Evolutionary conservation across 2,329 filamentous ascomycete species (phyloP).

Genomic region (Botrytis byssoidea): DNA sequence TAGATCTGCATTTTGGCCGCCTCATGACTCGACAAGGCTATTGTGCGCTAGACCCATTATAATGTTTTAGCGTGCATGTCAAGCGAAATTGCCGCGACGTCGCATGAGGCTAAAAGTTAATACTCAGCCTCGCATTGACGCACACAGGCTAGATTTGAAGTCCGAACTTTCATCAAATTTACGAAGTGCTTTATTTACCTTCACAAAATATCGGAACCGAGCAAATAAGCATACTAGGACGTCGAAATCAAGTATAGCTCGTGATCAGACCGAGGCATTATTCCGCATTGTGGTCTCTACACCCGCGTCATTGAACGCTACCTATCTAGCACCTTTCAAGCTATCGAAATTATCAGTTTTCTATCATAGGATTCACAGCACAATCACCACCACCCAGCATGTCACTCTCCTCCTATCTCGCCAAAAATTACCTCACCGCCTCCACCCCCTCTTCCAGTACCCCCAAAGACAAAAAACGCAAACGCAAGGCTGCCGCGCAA

Average conservation of each 20-base stretch:
- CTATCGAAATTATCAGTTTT: background rate
- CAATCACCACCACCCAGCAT: constrained; percentile 43
- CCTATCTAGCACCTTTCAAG: background rate
- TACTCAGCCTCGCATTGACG: constrained; percentile 16
- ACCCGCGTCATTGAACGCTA: background rate
- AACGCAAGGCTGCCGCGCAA: constrained; percentile 53
- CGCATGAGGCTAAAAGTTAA: background rate
- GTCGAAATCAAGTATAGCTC: background rate
- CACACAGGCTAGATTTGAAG: background rate
- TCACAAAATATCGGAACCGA: background rate
- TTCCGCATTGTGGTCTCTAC: background rate
- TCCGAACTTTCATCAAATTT: background rate
- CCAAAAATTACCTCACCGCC: constrained; percentile 82
- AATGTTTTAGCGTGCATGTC: background rate
- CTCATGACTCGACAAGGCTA: background rate
- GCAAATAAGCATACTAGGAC: background rate
- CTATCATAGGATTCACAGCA: background rate
- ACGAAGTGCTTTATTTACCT: background rate
- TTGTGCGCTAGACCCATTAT: background rate
- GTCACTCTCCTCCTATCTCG: constrained; percentile 79
- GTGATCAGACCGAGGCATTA: background rate
- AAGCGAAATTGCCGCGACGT: background rate
- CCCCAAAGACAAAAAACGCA: constrained; percentile 62
- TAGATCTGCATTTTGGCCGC: background rate
- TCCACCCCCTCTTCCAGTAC: constrained; percentile 48